Conservation (phyloP, 306 rosid species). For the Trifolium dubium region DNA sequence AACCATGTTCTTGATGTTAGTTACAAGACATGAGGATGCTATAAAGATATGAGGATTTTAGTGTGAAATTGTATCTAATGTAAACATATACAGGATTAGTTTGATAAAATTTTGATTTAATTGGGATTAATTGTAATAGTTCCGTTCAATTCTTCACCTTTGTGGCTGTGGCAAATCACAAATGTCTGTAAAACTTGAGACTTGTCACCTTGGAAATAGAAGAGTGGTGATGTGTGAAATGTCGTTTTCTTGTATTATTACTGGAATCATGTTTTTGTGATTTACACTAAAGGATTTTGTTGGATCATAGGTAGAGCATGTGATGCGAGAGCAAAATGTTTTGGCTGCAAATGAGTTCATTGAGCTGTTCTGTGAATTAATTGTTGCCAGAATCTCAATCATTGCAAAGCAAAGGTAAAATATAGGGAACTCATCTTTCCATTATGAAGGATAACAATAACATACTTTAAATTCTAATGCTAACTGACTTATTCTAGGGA, state of each 20-base stretch:
- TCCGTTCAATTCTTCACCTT: neutral
- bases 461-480: constrained; percentile 40
- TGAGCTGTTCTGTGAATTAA: constrained; percentile 88
- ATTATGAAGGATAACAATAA: neutral
- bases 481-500: constrained; percentile 57
- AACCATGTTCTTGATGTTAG: neutral
- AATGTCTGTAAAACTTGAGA: constrained; percentile 8
- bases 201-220: neutral
- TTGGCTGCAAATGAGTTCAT: constrained; percentile 94
- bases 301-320: constrained; percentile 85
- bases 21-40: neutral
- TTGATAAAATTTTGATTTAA: neutral
- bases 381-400: constrained; percentile 83
- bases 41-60: neutral
- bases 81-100: neutral
- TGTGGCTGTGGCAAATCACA: neutral
- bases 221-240: constrained; percentile 8
- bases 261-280: neutral
- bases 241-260: neutral
- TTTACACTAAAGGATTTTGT: constrained; percentile 3
- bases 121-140: constrained; percentile 2
- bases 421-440: neutral
- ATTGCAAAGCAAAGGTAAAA: constrained; percentile 85
- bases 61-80: neutral
- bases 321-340: constrained; percentile 90